Evolutionary conservation across 164 flowering plant genomes (phyloP).

Genomic region (Dillenia suffruticosa): DNA sequence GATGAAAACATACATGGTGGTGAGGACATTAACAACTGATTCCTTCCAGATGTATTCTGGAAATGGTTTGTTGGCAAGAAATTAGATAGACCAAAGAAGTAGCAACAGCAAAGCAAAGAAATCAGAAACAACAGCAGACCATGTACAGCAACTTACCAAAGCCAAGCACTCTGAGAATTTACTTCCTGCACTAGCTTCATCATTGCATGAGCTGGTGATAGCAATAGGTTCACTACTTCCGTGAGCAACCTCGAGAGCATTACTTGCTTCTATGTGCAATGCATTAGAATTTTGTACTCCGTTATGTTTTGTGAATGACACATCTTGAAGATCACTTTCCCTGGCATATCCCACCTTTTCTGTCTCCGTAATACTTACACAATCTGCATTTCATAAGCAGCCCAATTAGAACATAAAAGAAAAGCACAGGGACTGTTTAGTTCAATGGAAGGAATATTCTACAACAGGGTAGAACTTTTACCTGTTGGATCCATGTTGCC

Average conservation of each 20-base stretch:
- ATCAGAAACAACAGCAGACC: constrained; percentile 1
- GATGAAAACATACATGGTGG: constrained; percentile 26
- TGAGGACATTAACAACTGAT: constrained; percentile 14
- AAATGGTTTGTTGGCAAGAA: constrained; percentile 3
- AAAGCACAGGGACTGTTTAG: neutral
- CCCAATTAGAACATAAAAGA: neutral
- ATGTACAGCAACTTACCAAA: constrained; percentile 27
- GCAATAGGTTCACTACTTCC: constrained; percentile 11
- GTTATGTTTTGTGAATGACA: too few species aligned
- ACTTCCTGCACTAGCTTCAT: constrained; percentile 19
- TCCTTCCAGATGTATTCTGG: constrained; percentile 36
- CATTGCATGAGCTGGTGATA: constrained; percentile 20
- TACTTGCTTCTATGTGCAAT: constrained; percentile 14
- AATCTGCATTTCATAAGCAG: constrained; percentile 3
- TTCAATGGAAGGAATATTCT: neutral
- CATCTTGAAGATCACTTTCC: too few species aligned
- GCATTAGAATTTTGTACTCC: too few species aligned
- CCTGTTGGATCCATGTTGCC: constrained; percentile 36
- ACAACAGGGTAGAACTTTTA: constrained; percentile 12
- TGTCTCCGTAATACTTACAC: constrained; percentile 27
- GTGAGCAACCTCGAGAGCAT: constrained; percentile 17
- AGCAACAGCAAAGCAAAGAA: neutral
- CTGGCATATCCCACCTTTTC: neutral
- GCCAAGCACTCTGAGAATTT: constrained; percentile 15
- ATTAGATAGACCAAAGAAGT: constrained; percentile 1